Percentiles rank a stretch among this genome's conserved stretches.
Evolutionary conservation across 192 early-diverging fungal species (phyloP).

Genomic region (Polychytrium aggregatum): DNA sequence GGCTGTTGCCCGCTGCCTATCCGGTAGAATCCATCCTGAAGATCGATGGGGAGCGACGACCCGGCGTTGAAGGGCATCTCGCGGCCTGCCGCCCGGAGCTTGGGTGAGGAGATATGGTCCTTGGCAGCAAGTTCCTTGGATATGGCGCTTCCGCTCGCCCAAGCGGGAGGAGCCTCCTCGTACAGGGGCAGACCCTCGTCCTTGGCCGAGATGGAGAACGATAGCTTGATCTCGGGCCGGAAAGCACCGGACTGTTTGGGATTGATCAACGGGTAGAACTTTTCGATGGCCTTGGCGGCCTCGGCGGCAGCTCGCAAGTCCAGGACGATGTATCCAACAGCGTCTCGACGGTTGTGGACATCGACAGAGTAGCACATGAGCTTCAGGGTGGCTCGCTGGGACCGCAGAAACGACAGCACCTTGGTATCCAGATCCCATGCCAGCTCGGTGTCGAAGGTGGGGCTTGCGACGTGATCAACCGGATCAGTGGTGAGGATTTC

Average conservation of each 20-base stretch:
- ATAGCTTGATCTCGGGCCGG: slow-evolving; percentile 41
- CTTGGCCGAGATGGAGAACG: slow-evolving; percentile 23
- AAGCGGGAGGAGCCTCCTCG: too few relatives aligned
- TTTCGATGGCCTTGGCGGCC: not conserved
- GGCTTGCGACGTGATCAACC: slow-evolving; percentile 18
- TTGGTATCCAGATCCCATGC: slow-evolving; percentile 40
- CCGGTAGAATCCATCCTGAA: not conserved
- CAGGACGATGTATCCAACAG: slow-evolving; percentile 43
- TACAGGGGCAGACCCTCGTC: too few relatives aligned
- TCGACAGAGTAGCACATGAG: slow-evolving; percentile 29
- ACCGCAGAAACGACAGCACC: slow-evolving; percentile 25
- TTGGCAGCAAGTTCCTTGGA: too few relatives aligned
- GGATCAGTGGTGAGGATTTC: slow-evolving; percentile 50
- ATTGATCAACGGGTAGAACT: slow-evolving; percentile 36
- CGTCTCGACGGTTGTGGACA: slow-evolving; percentile 11
- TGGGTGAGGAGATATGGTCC: too few relatives aligned
- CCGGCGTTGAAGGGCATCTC: too few relatives aligned
- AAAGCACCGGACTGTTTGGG: slow-evolving; percentile 20
- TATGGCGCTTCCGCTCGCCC: too few relatives aligned
- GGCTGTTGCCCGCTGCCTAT: slow-evolving; percentile 16
- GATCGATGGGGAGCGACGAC: slow-evolving; percentile 12
- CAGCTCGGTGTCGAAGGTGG: slow-evolving; percentile 48
- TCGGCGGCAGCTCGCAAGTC: slow-evolving; percentile 33
- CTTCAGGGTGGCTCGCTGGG: slow-evolving; percentile 37
- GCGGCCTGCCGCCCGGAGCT: not conserved